Base-by-base conservation (phyloP, 176 grass and related monocot species). In the Luzula sylvatica region DNA sequence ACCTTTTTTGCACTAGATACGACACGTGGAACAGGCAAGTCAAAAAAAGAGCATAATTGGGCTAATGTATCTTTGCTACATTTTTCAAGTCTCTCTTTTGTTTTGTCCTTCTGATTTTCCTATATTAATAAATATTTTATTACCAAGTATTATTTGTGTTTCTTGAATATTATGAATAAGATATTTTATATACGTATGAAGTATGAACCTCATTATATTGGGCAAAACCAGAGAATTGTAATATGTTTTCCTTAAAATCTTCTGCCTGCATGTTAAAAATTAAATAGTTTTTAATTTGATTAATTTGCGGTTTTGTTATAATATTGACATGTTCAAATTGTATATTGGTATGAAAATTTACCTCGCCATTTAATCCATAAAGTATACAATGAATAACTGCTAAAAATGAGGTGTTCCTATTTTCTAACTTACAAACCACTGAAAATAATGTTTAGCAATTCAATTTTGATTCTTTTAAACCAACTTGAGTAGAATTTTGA, bases 201-300 rank as follows among this genome's bases (percentile, higher is more conserved):
- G 2, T 42, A 30, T 44, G 70, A 45, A 78, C 75, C 61, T 72
- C 75, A 60, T 50, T 61, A 53, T 65, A 53, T 62, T 46, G 65
- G 8, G 65, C 68, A 61, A 78, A 78, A 30, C 75, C 75, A 23
- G 75, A 78, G 57, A 78, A 78, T 52, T 78, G 58, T 8, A 78
- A 67, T 44, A 78, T 56, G 29, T 78, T 61, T 56, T 52, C 50
- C 43, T 78, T 78, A 43, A 46, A 66, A 66, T 72, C 61, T n/a
- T 42, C 45, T 23, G 47, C 68, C 75, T 78, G 67, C 61, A 44
- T 32, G 27, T 29, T 14, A 8, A 38, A 55, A 40, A 59, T 15
- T 14, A 7, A 45, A 54, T 15, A 39, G 24, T 47, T 23, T 54
- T 42, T 19, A 24, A 28, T 29, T 41, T 11, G 28, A 55, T 19